Evolutionary conservation across 2,329 filamentous ascomycete genomes (phyloP).

Genomic region (Aureobasidium sp.): DNA sequence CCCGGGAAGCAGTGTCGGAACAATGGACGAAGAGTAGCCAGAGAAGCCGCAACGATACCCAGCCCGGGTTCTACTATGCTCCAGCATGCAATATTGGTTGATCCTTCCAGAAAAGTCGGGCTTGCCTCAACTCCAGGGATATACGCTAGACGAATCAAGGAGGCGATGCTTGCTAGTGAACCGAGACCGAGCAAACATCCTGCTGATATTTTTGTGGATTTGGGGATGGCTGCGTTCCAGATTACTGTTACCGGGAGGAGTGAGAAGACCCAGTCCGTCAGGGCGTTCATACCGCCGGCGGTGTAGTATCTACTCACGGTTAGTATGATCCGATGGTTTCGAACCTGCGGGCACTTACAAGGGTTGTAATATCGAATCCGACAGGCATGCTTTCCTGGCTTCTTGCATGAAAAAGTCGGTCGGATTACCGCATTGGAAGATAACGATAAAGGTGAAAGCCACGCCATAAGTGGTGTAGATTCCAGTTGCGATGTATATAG

Average conservation of each 20-base stretch:
- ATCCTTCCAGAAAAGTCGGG: conserved; percentile 18
- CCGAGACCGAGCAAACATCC: conserved; percentile 33
- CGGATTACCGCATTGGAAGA: conserved; percentile 28
- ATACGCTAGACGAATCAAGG: conserved; percentile 19
- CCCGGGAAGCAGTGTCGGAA: conserved; percentile 1
- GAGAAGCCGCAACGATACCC: conserved; percentile 25
- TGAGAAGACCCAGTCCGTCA: conserved; percentile 29
- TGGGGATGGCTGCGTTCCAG: conserved; percentile 22
- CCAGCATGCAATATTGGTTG: conserved; percentile 22
- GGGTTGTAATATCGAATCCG: conserved; percentile 15
- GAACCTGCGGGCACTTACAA: conserved; percentile 11
- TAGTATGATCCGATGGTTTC: too few relatives aligned
- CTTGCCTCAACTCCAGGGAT: conserved; percentile 17
- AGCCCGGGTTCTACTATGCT: conserved; percentile 26
- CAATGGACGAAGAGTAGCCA: conserved; percentile 26
- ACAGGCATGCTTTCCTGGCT: conserved; percentile 16
- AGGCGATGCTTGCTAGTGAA: conserved; percentile 19
- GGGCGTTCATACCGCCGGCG: conserved; percentile 27
- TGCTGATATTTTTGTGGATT: conserved; percentile 33
- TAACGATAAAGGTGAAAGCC: conserved; percentile 40
- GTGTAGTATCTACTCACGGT: conserved; percentile 5
- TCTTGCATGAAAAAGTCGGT: conserved; percentile 17
- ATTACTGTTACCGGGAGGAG: conserved; percentile 25
- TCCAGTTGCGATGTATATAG: conserved; percentile 16
- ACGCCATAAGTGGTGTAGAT: conserved; percentile 38